Evolutionary conservation across 202 grass and related monocot species (phyloP).

Genomic region (Panicum virgatum): DNA sequence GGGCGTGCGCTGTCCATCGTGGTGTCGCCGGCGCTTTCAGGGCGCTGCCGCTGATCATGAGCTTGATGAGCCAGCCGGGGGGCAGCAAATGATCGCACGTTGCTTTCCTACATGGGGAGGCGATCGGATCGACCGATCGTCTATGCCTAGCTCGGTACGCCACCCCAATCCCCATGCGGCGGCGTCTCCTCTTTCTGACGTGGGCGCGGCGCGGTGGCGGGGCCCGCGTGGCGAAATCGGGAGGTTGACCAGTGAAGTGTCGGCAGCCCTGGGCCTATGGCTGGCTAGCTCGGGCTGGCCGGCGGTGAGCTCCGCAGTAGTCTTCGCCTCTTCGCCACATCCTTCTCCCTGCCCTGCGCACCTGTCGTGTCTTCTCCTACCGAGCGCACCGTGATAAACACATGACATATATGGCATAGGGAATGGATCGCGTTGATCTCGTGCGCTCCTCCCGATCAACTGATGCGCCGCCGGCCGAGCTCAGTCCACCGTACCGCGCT

Average conservation of each 20-base stretch:
- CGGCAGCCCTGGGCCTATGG: slow-evolving; percentile 16
- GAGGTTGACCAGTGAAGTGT: slow-evolving; percentile 35
- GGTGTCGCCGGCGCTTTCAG: background rate
- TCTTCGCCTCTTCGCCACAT: background rate
- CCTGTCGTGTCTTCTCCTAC: background rate
- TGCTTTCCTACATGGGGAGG: slow-evolving; percentile 27
- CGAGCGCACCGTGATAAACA: background rate
- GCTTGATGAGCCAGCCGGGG: background rate
- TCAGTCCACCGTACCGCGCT: background rate
- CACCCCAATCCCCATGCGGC: background rate
- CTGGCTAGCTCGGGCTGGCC: background rate
- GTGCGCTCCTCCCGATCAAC: background rate
- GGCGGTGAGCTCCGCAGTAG: background rate
- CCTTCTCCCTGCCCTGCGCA: background rate
- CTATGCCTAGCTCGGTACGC: slow-evolving; percentile 1
- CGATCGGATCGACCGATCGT: background rate
- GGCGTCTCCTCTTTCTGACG: background rate
- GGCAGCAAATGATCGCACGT: background rate
- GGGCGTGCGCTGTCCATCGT: background rate
- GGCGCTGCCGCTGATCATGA: slow-evolving; percentile 11
- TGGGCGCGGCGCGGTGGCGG: background rate
- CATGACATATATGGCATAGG: background rate
- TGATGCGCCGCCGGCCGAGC: background rate
- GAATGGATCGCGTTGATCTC: background rate
- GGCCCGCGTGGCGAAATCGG: background rate